Evolutionary conservation across 495 filamentous ascomycete genomes (phyloP), one percentile per base, ranked within the genome.

Genomic region (Tuber magnatum): DNA sequence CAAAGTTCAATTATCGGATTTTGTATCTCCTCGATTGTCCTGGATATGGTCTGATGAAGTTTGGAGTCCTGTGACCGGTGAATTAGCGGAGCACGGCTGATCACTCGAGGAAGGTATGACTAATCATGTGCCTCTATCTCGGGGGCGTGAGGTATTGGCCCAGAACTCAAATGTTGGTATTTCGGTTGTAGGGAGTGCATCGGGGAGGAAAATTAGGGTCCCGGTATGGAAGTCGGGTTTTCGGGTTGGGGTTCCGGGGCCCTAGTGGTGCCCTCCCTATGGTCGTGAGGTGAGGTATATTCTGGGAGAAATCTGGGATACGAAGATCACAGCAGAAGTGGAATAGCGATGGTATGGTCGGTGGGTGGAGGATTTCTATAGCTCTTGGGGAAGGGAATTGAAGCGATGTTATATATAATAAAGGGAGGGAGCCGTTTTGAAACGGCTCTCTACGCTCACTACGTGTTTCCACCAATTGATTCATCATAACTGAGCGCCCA

Each of bases 381-480:
- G 56, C 56, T 35, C 56, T 65, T 65, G 56, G 56, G 56, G 14
- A 32, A 35, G 56, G 56, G 56, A 35, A 6, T 28, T 35, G 56
- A 65, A 35, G 28, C 28, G 28, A 9, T 65, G 28, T 20, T 65
- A 35, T 65, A 65, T 65, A 65, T 65, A 65, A 65, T 14, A 65
- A 65, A 65, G 32, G 28, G 56, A 65, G 56, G 16, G 28, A 61
- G 28, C 48, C 48, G 48, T 65, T 65, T 65, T 65, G 56, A 65
- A 65, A 65, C 56, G 28, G 56, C 56, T 35, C 14, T 65, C 12
- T 12, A 35, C 28, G 12, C 14, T 28, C 32, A 65, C 32, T 65
- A 35, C 56, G 56, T 65, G 56, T 65, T 65, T 32, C 56, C 28
- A 35, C 56, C 56, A 65, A 65, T 65, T 65, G 56, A 35, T 65